Conservation (phyloP, 2,329 filamentous ascomycete species). For the Sporothrix dimorphospora region DNA sequence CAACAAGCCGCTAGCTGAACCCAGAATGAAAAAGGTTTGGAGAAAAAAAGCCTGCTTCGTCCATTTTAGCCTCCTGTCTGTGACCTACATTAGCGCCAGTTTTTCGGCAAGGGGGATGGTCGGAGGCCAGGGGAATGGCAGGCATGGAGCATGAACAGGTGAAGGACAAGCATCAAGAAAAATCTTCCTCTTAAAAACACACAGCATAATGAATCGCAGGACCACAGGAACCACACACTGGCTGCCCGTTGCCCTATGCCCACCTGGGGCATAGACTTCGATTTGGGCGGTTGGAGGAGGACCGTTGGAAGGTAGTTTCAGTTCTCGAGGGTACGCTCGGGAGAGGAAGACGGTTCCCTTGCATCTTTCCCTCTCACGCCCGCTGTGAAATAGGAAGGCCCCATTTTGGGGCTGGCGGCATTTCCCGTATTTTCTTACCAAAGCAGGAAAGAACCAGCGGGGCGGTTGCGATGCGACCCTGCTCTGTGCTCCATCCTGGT, state of each 20-base stretch:
- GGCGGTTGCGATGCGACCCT: neutral
- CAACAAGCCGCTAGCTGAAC: neutral
- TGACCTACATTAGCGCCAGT: constrained; percentile 7
- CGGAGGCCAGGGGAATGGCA: neutral
- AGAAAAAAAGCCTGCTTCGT: constrained; percentile 7
- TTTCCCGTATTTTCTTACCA: constrained; percentile 17
- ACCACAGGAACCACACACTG: neutral
- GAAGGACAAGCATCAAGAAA: neutral
- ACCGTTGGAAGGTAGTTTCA: neutral
- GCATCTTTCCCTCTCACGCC: neutral
- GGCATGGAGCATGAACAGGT: neutral
- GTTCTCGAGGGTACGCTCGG: too few relatives aligned
- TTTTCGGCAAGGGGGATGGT: neutral
- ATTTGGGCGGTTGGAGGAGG: neutral
- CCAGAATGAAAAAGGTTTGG: neutral
- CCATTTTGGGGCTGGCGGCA: constrained; percentile 7
- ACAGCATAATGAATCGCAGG: neutral
- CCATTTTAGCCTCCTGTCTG: constrained; percentile 14
- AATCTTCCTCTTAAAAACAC: too few relatives aligned
- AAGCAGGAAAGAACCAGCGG: constrained; percentile 11
- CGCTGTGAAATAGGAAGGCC: neutral
- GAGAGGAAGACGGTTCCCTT: neutral
- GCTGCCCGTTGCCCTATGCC: neutral
- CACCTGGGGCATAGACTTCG: neutral
- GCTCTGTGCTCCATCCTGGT: neutral